Evolutionary conservation across 1,139 yeast species (phyloP), one percentile per base, ranked within the genome.

Genomic region (Geotrichum europaeum): DNA sequence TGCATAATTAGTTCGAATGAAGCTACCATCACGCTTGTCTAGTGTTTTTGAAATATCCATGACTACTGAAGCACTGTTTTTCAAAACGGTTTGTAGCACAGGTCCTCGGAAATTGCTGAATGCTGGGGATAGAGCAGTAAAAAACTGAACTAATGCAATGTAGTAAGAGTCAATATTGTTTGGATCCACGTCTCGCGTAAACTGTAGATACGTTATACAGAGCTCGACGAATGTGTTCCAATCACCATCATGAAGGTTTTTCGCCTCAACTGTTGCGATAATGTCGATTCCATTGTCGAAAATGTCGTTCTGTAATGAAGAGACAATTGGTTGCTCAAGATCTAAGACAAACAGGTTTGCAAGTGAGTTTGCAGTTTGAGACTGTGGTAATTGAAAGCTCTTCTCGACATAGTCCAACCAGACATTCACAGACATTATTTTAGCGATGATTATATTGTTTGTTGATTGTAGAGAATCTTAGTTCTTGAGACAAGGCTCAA

Each of bases 131-230:
- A 87, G 69, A 63, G 83, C 82, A 60, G 81, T 81, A 54, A 83
- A 72, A 65, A 77, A 84, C 30, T 74, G 73, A 5, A 85, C 78
- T 65, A 83, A 79, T 50, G 84, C 72, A 67, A 86, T 91, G 67
- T 85, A 86, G 15, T 89, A 82, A 43, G 77, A 79, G 10, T 80
- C 70, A 1, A 78, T 65, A 1, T 88, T 81, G 77, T 82, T 76
- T 0, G 94, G 89, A 65, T 86, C 81, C 56, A 86, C 71, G 64
- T 84, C 84, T 54, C 81, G 74, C 51, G 84, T 76, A 57, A 84
- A 76, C 45, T 73, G 69, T 24, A 88, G 70, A 69, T 85, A 88
- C 32, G 82, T 75, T 1, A 73, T 72, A 1, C 84, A 73, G 30
- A 85, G 72, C 49, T 78, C 79, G 54, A 78, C 81, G 66, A 87